Evolutionary conservation across 1,284 basidiomycete genomes (phyloP), one percentile per base, ranked within the genome.

Genomic region (Phellopilus nigrolimitatus): DNA sequence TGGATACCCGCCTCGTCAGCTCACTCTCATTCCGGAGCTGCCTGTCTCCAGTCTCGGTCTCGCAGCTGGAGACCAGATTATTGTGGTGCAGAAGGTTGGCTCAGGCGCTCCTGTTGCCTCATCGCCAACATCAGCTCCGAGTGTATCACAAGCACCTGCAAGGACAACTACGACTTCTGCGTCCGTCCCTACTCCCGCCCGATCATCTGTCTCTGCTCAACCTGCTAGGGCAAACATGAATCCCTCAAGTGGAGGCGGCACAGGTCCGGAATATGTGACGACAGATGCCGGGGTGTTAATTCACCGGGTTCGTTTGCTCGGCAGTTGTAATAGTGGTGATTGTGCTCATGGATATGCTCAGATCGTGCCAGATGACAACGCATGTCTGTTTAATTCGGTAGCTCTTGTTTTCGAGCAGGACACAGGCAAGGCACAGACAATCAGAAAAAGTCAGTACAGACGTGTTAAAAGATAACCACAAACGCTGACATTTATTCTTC

Each of bases 291-390:
- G 80, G 17, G 77, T 78, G 47, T 71, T 90, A n/a, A 68, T 90
- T 13, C 86, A 90, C 62, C 71, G 84, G 54, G 86, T 87, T 61
- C 40, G 75, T 64, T 22, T 9, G 24, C 10, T 22, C n/a, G 36
- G 30, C 30, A 10, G 9, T 25, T 48, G 39, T 28, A 30, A 37
- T 40, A 10, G 4, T 9, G 9, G 4, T 3, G 7, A 3, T 24
- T 8, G n/a, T 19, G 9, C 27, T 25, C 34, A 34, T 15, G n/a
- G 43, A 17, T 22, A 51, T 10, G 54, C 19, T 59, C 56, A 91
- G 79, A 74, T 92, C 49, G 90, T 95, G 7, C 92, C 91, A 10
- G 92, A 95, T 62, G 91, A 95, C 68, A 97, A 95, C 60, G 90
- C 91, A 3, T 97, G 94, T 66, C 71, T 97, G 31, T 97, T 97